Evolutionary conservation across 2,329 filamentous ascomycete species (phyloP), one percentile per base, ranked within the genome.

Genomic region (Amylocarpus encephaloides): DNA sequence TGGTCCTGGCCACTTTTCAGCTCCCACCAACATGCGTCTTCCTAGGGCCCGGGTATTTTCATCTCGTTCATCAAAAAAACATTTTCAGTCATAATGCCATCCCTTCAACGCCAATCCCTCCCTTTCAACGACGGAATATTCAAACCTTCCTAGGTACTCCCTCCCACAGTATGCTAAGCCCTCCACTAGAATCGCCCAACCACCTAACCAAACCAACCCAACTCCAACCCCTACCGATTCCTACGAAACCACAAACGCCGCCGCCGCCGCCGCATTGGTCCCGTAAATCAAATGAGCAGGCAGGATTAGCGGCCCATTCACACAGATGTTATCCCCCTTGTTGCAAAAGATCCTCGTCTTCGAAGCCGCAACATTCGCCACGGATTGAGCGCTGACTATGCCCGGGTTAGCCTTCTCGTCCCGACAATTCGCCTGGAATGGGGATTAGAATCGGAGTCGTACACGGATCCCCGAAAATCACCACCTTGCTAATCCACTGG

Each of bases 321-420:
- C 48, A 51, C 77, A 80, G 5, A 80, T 76, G 9, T 71, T 64
- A 55, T 80, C 77, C 0, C 73, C 76, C 3, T 55, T 41, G 29
- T 74, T 70, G 52, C 77, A 80, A 34, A 73, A 71, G 16, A 75
- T 72, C 57, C 74, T 53, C 2, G 63, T 58, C 48, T 66, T 62
- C 2, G 53, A 54, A 6, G 62, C 35, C 2, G 43, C 44, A 5
- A 66, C 54, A 41, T 61, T 60, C 1, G 58, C 29, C 2, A 66
- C 41, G 5, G 62, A 43, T 33, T 51, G 48, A 26, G 49, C 53
- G 6, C 53, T 48, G 46, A 63, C 60, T 61, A 34, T 42, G 16
- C 51, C 22, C 3, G 6, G 12, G 22, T 43, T 16, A 36, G n/a
- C n/a, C 22, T 39, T 42, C n/a, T 43, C 18, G 16, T 50, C 30